These are phyloP conservation scores for Tetracladium setigerum DNA, from an alignment of 495 filamentous ascomycete genomes.

Conservation along the genomic window DNA sequence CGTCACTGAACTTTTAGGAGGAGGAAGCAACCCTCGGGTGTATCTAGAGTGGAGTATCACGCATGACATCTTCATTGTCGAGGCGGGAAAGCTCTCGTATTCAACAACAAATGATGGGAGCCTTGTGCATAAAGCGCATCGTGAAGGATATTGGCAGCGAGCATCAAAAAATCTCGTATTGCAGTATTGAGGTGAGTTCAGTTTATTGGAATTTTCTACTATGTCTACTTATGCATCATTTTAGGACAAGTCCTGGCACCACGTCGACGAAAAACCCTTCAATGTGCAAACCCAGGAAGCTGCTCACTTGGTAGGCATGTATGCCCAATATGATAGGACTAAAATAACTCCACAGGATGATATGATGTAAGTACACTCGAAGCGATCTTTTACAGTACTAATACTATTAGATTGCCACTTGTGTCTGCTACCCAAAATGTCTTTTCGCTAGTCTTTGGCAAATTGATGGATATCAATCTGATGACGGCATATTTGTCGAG, in stretches of 20 bases:
- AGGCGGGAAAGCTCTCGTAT: no score
- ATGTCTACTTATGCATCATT: no score
- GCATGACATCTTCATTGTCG: no score
- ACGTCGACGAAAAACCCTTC: not conserved
- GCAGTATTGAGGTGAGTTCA: not conserved
- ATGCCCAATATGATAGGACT: not conserved
- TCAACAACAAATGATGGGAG: conserved; percentile 1
- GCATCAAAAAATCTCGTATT: not conserved
- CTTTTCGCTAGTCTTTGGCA: not conserved
- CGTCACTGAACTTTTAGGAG: not conserved
- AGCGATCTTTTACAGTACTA: not conserved
- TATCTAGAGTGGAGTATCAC: not conserved
- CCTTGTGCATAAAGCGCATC: not conserved
- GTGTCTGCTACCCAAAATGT: not conserved
- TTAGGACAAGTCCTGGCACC: not conserved
- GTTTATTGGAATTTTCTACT: no score
- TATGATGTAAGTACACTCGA: not conserved
- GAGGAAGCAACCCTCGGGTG: not conserved
- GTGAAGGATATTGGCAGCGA: not conserved
- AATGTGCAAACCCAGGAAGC: not conserved
- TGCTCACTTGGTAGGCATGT: not conserved
- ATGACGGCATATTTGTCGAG: no score
- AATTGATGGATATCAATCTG: no score
- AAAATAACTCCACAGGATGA: not conserved
- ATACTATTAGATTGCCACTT: not conserved